Conservation (phyloP, 2,329 filamentous ascomycete genomes). For the Sphaerulina populicola region DNA sequence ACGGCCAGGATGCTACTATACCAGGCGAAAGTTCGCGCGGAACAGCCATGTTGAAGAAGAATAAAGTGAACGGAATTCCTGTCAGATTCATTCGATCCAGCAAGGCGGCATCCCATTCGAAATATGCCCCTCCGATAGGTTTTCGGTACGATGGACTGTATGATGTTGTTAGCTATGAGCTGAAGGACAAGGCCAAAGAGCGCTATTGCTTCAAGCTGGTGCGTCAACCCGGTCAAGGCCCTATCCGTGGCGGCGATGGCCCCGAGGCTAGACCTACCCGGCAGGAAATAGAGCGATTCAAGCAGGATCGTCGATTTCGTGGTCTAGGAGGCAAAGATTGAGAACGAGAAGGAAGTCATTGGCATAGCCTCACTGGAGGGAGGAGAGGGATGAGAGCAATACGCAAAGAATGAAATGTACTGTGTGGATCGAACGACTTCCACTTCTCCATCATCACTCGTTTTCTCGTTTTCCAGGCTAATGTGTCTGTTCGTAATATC, state of each 20-base stretch:
- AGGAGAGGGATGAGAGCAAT: neutral
- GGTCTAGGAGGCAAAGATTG: neutral
- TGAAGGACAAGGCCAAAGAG: conserved; percentile 37
- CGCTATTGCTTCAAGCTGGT: conserved; percentile 44
- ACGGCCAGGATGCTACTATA: conserved; percentile 40
- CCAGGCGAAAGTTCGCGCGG: conserved; percentile 22
- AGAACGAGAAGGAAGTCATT: too few relatives aligned
- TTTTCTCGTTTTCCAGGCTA: too few relatives aligned
- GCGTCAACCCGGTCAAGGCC: conserved; percentile 38
- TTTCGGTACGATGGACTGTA: conserved; percentile 55
- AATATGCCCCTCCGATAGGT: conserved; percentile 41
- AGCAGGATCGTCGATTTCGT: conserved; percentile 21
- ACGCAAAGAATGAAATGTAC: neutral
- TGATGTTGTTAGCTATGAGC: conserved; percentile 35
- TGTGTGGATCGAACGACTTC: too few relatives aligned
- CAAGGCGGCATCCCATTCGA: conserved; percentile 32
- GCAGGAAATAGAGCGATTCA: conserved; percentile 30
- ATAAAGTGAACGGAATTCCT: conserved; percentile 29
- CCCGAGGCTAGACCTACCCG: conserved; percentile 39
- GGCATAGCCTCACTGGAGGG: too few relatives aligned
- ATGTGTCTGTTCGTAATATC: too few relatives aligned
- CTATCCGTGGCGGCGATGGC: conserved; percentile 39
- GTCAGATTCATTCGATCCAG: conserved; percentile 47
- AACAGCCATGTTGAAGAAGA: conserved; percentile 38
- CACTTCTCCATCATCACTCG: too few relatives aligned